These are phyloP conservation scores for Oryza glumipatula DNA, from an alignment of 176 grass and related monocot species.

Conservation along the genomic window DNA sequence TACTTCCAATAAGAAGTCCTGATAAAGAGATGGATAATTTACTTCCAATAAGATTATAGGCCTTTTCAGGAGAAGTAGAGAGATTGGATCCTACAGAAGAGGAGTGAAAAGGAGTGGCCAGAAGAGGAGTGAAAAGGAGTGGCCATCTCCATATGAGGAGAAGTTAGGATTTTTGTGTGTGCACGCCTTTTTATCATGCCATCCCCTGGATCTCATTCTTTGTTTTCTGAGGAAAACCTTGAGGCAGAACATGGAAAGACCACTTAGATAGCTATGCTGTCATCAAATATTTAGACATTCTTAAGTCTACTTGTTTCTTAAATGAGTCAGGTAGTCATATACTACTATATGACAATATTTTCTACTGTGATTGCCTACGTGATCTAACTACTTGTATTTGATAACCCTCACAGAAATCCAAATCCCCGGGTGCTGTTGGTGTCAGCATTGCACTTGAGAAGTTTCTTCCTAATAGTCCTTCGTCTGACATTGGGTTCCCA, in stretches of 20 bases:
- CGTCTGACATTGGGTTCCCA: slow-evolving; percentile 68
- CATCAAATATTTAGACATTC: neutral
- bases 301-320: neutral
- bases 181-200: neutral
- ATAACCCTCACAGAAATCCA: slow-evolving; percentile 68
- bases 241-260: neutral
- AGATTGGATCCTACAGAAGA: neutral
- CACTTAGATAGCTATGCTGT: neutral
- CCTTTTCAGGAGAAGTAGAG: neutral
- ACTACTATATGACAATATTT: neutral
- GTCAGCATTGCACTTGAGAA: slow-evolving; percentile 97
- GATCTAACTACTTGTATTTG: slow-evolving; percentile 26
- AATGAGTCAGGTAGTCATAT: slow-evolving; percentile 3
- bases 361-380: neutral
- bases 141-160: neutral
- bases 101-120: neutral
- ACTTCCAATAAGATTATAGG: neutral
- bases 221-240: neutral
- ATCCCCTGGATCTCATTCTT: neutral
- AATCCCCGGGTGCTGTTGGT: slow-evolving; percentile 79
- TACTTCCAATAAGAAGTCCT: neutral
- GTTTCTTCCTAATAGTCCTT: slow-evolving; percentile 73
- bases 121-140: neutral
- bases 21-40: neutral
- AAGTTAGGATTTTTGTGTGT: neutral